phyloP scores from a whole-genome alignment of 164 flowering plant species.

The Berberis thunbergii region DNA sequence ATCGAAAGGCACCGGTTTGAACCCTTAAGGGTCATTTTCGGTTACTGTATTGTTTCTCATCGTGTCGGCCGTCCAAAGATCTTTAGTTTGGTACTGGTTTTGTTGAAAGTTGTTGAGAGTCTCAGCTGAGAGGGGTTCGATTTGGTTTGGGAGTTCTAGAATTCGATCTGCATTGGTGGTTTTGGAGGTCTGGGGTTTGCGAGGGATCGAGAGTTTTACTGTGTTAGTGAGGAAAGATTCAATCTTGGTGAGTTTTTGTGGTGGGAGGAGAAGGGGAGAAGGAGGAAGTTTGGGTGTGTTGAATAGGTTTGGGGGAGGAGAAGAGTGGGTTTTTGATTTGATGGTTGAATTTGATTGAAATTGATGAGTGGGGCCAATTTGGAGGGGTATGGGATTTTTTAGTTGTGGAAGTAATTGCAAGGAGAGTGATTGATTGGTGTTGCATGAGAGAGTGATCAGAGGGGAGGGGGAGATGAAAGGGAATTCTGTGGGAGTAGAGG shows the following conservation, averaged over 20 bases:
- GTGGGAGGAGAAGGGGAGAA: background rate
- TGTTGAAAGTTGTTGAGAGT: background rate
- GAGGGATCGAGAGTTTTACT: background rate
- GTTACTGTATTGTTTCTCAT: background rate
- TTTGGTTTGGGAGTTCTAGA: background rate
- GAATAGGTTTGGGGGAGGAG: background rate
- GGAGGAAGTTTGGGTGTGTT: background rate
- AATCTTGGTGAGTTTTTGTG: background rate
- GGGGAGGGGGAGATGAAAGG: constrained; percentile 43
- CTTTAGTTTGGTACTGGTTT: background rate
- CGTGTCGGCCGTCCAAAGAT: background rate
- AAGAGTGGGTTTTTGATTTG: background rate
- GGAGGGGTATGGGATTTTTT: background rate
- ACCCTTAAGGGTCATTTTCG: too few relatives aligned
- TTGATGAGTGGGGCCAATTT: constrained; percentile 1
- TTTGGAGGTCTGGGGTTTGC: background rate
- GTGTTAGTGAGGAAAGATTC: background rate
- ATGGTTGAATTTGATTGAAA: background rate
- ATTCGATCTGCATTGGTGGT: background rate
- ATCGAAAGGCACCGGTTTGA: too few relatives aligned
- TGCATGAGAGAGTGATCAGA: background rate
- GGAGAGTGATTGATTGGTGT: constrained; percentile 5
- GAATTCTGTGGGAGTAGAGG: constrained; percentile 14
- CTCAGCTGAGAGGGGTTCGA: background rate
- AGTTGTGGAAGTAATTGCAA: background rate